Conservation (phyloP, 441 rosid species). For the Omphalea diandra region DNA sequence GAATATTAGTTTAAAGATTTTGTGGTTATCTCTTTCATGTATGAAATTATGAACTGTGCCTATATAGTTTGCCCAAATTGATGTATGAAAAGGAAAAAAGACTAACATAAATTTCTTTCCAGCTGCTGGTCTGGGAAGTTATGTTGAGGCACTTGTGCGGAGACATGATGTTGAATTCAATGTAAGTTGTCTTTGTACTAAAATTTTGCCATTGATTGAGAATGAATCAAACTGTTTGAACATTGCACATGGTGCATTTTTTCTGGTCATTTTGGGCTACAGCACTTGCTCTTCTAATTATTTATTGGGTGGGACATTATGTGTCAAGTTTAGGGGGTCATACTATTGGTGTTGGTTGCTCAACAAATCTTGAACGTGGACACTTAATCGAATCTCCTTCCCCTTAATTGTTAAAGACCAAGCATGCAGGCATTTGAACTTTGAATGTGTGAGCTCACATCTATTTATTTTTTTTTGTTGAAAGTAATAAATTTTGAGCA, state of each 20-base stretch:
- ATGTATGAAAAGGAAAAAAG: constrained; percentile 10
- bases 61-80: neutral
- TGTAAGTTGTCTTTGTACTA: constrained; percentile 40
- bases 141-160: constrained; percentile 88
- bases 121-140: constrained; percentile 97
- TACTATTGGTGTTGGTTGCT: neutral
- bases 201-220: neutral
- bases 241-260: neutral
- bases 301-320: neutral
- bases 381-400: neutral
- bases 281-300: neutral
- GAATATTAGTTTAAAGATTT: neutral
- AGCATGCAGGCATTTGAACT: neutral
- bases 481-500: no score
- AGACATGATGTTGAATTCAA: constrained; percentile 88
- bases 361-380: neutral
- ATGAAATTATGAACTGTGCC: constrained; percentile 15
- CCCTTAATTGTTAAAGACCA: neutral
- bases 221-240: neutral
- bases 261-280: neutral
- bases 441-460: neutral
- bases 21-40: constrained; percentile 3
- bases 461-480: no score
- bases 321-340: neutral
- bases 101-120: constrained; percentile 32